A percentile compares a stretch with the other conserved stretches of the same genome.
phyloP scores from a whole-genome alignment of 2,329 filamentous ascomycete species.

The Aureobasidium musti region DNA sequence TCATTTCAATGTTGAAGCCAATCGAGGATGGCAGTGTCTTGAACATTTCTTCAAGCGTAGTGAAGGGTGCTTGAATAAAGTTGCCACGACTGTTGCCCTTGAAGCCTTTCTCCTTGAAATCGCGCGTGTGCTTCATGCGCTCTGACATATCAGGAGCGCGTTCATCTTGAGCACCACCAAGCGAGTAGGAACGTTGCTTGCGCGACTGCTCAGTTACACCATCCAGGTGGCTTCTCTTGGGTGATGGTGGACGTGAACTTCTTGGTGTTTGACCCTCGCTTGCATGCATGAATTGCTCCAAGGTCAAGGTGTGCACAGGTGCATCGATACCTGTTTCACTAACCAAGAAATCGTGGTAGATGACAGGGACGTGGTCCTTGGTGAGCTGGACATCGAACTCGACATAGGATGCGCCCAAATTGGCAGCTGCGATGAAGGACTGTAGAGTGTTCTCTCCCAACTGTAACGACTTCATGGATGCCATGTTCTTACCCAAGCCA shows the following conservation, averaged over 20 bases:
- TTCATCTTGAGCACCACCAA: slow-evolving; percentile 55
- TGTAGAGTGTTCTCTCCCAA: slow-evolving; percentile 93
- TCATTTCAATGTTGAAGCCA: slow-evolving; percentile 99
- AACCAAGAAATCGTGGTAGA: slow-evolving; percentile 98
- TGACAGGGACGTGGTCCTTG: slow-evolving; percentile 97
- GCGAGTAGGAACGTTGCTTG: slow-evolving; percentile 59
- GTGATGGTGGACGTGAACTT: slow-evolving; percentile 52
- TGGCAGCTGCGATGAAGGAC: slow-evolving; percentile 95
- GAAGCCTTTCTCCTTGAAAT: slow-evolving; percentile 92
- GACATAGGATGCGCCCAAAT: slow-evolving; percentile 75
- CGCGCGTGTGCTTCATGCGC: slow-evolving; percentile 94
- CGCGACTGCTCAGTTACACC: slow-evolving; percentile 37
- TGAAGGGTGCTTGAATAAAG: slow-evolving; percentile 94
- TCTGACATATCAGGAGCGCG: slow-evolving; percentile 64
- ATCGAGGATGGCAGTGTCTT: slow-evolving; percentile 76
- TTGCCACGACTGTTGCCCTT: slow-evolving; percentile 93
- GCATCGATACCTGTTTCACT: slow-evolving; percentile 97
- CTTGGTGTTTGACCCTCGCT: slow-evolving; percentile 59
- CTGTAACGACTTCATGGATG: slow-evolving; percentile 81
- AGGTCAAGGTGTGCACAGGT: slow-evolving; percentile 88
- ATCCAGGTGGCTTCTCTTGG: slow-evolving; percentile 34
- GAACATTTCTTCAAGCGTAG: slow-evolving; percentile 92
- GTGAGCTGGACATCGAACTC: slow-evolving; percentile 90
- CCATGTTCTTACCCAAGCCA: slow-evolving; percentile 86
- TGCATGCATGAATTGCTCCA: slow-evolving; percentile 94